Percentiles rank a stretch among this genome's conserved stretches.
Conservation (phyloP, 345 rosid species). For the Draba incana region DNA sequence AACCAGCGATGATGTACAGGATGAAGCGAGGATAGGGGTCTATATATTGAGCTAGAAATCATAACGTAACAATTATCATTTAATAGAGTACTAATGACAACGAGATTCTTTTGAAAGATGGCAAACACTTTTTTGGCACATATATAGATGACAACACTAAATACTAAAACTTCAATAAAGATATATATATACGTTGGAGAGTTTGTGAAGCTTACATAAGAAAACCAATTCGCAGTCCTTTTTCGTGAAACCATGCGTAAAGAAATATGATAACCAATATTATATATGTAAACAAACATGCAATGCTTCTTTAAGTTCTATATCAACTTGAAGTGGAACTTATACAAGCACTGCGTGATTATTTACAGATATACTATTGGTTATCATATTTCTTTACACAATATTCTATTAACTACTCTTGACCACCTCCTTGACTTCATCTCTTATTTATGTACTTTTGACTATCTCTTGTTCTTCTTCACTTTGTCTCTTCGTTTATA, state of each 20-base stretch:
- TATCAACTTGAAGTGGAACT: too few species aligned
- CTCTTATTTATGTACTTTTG: too few species aligned
- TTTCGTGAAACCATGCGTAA: neutral
- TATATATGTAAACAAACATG: too few species aligned
- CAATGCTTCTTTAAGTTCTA: too few species aligned
- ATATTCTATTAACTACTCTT: neutral
- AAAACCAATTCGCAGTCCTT: slow-evolving; percentile 1
- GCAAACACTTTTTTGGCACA: neutral
- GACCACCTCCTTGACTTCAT: too few species aligned
- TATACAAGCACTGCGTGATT: too few species aligned
- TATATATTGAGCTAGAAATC: slow-evolving; percentile 8
- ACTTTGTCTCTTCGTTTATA: too few species aligned
- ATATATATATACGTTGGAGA: slow-evolving; percentile 1
- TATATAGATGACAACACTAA: slow-evolving; percentile 11
- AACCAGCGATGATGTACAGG: neutral
- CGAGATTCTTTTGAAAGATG: slow-evolving; percentile 16
- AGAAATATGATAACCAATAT: too few species aligned
- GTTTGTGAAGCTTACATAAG: slow-evolving; percentile 15
- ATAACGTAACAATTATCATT: slow-evolving; percentile 20
- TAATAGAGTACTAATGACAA: slow-evolving; percentile 20
- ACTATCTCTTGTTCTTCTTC: too few species aligned
- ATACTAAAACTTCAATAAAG: slow-evolving; percentile 1
- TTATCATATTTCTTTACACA: too few species aligned
- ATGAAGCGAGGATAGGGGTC: neutral
- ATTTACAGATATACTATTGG: too few species aligned